These are phyloP conservation scores for Plasmodium yoelii DNA, from an alignment of 169 alveolate genomes.

Conservation along the genomic window DNA sequence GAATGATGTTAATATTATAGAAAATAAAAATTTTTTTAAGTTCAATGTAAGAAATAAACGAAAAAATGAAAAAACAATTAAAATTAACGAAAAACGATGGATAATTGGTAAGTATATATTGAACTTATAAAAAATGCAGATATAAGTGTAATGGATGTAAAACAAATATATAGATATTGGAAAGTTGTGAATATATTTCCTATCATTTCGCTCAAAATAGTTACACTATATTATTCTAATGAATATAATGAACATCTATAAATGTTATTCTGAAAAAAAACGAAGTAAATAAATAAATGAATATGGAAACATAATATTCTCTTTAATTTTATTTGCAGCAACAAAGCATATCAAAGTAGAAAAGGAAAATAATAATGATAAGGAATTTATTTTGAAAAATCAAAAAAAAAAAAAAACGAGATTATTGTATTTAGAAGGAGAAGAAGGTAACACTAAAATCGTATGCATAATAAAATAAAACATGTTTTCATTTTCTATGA, in stretches of 20 bases:
- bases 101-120: conserved; percentile 25
- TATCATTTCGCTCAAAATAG: no score
- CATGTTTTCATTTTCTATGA: background rate
- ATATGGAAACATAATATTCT: background rate
- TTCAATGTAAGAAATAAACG: conserved; percentile 63
- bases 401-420: conserved; percentile 20
- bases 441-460: conserved; percentile 20
- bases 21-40: conserved; percentile 13
- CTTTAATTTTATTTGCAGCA: conserved; percentile 15
- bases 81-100: conserved; percentile 65
- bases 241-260: no score
- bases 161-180: no score
- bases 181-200: no score
- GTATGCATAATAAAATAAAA: background rate
- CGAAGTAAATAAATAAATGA: background rate
- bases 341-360: conserved; percentile 57
- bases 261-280: background rate
- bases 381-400: conserved; percentile 27
- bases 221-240: no score
- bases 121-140: background rate
- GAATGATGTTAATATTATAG: conserved; percentile 39
- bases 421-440: conserved; percentile 63
- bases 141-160: no score
- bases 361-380: conserved; percentile 27
- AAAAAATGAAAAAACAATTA: conserved; percentile 59